Evolutionary conservation across 2,329 filamentous ascomycete species (phyloP).

Genomic region (Calonectria fujianensis): DNA sequence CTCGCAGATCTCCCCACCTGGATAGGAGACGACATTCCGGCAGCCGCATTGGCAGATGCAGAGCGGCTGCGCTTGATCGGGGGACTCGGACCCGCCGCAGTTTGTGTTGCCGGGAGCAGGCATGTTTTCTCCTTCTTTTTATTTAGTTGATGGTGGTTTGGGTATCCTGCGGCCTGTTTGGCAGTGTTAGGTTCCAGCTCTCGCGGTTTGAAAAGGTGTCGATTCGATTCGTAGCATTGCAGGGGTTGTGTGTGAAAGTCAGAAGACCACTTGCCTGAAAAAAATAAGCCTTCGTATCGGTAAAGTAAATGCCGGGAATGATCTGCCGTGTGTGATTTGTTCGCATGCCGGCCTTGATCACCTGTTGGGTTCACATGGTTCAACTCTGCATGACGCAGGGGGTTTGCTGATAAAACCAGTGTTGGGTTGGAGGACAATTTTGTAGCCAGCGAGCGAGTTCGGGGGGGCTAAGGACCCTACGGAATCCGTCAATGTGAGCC

Average conservation of each 20-base stretch:
- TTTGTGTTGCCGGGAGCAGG: neutral
- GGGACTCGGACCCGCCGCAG: neutral
- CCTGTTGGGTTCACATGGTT: conserved; percentile 12
- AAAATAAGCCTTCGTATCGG: neutral
- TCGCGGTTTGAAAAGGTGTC: too few relatives aligned
- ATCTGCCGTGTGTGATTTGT: neutral
- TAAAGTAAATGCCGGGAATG: neutral
- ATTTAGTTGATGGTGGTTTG: neutral
- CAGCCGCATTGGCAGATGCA: conserved; percentile 8
- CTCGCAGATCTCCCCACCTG: conserved; percentile 6
- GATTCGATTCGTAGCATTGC: too few relatives aligned
- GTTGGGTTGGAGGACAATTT: conserved; percentile 1
- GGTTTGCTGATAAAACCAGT: neutral
- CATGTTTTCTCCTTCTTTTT: neutral
- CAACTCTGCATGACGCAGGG: conserved; percentile 3
- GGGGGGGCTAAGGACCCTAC: conserved; percentile 10
- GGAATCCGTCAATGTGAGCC: neutral
- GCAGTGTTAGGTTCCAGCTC: neutral
- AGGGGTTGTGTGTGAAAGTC: neutral
- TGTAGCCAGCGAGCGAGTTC: neutral
- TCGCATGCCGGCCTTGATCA: neutral
- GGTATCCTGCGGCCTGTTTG: neutral
- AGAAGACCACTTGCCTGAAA: neutral
- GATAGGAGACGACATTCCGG: conserved; percentile 16
- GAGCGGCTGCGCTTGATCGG: neutral